Base-by-base conservation (phyloP, 2,329 filamentous ascomycete genomes). In the Helotiales sp. region DNA sequence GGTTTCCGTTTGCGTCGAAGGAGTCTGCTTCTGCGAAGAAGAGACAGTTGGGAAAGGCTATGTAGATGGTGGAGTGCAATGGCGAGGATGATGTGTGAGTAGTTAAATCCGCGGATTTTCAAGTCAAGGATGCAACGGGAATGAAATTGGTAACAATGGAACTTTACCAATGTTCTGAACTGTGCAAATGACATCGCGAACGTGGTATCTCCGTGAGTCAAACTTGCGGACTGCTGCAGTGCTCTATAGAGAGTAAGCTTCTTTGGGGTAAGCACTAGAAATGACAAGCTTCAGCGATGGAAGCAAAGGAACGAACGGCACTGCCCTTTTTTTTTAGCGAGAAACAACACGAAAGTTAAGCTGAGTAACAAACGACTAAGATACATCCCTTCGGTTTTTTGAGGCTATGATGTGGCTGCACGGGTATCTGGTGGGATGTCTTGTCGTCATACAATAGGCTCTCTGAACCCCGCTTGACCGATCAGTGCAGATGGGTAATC, bases 1-100 rank as follows among this genome's bases (percentile, higher is more conserved):
- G 87, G 11, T 92, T 87, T 72, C 89, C 89, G 2, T 91, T 92
- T 76, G 81, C 81, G 71, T 91, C 91, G 72, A 74, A 72, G 5
- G 85, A 87, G 76, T 75, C 77, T 40, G 76, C 75, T 11, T 64
- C 66, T 22, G 68, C 70, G 34, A 74, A 71, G 69, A 77, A 77
- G 70, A 76, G 70, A 61, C 65, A 71, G 55, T 40, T 71, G 66
- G 64, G 67, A 17, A 73, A 74, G 62, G 69, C 66, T 20, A 64
- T 67, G 1, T 74, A 58, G 61, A 49, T 26, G 24, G 15, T 24
- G 11, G 13, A 7, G 15, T 32, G 20, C 7, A 8, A 6, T 43
- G 24, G 54, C 15, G 6, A 13, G 11, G 34, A 8, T 40, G 34
- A 40, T 13, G 15, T 13, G 15, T 13, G 34, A 40, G 6, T 7